These are phyloP conservation scores for Ascochyta rabiei DNA, from an alignment of 2,329 filamentous ascomycete genomes.

Conservation along the genomic window DNA sequence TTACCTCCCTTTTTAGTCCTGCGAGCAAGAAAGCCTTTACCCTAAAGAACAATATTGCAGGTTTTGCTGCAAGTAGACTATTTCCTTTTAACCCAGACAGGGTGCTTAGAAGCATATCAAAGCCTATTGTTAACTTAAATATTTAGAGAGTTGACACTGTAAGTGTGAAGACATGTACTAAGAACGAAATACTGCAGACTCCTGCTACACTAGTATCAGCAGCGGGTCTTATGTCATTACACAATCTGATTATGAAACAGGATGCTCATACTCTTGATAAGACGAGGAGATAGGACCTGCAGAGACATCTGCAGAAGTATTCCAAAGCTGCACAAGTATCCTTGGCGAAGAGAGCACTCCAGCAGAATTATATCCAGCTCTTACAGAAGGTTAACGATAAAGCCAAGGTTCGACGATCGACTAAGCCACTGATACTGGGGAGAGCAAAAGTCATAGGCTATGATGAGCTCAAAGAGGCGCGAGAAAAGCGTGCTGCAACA, in stretches of 20 bases:
- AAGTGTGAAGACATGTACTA: conserved; percentile 14
- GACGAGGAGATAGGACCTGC: neutral
- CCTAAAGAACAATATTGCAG: conserved; percentile 36
- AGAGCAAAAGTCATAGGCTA: conserved; percentile 33
- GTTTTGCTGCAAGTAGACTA: conserved; percentile 31
- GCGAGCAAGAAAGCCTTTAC: conserved; percentile 32
- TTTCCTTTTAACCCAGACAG: conserved; percentile 40
- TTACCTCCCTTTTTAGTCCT: conserved; percentile 28
- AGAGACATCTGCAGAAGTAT: neutral
- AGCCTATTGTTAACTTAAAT: conserved; percentile 20
- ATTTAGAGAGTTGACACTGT: conserved; percentile 1
- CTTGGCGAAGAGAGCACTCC: neutral
- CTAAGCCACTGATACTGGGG: conserved; percentile 29
- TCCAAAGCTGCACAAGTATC: neutral
- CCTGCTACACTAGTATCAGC: conserved; percentile 20
- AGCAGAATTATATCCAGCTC: neutral
- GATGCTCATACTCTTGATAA: neutral
- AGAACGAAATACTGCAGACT: conserved; percentile 35
- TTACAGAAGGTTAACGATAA: conserved; percentile 13
- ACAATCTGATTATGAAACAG: conserved; percentile 21
- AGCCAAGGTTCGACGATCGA: conserved; percentile 30
- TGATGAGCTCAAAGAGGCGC: conserved; percentile 26
- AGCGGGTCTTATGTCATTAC: conserved; percentile 25
- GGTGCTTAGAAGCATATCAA: conserved; percentile 36
- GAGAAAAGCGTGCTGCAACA: conserved; percentile 25